phyloP scores from a whole-genome alignment of 371 early-diverging fungal genomes.

The Funneliformis caledonium region DNA sequence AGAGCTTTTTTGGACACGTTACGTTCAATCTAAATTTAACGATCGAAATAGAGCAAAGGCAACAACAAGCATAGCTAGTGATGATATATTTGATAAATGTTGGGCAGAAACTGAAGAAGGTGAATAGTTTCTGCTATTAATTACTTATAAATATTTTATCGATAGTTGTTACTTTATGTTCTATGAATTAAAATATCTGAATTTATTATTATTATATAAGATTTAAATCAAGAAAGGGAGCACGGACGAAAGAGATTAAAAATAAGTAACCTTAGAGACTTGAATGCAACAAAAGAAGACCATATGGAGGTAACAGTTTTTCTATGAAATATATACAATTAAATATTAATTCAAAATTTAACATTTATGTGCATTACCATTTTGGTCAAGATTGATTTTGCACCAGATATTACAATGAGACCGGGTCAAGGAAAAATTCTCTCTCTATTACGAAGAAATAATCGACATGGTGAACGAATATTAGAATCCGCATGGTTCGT shows the following conservation, averaged over 20 bases:
- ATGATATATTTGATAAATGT: conserved; percentile 86
- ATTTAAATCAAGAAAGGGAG: conserved; percentile 49
- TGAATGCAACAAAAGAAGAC: conserved; percentile 82
- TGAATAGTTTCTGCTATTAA: conserved; percentile 39
- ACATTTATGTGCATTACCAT: not conserved
- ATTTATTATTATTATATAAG: conserved; percentile 39
- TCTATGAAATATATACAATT: no score
- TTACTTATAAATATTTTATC: conserved; percentile 4
- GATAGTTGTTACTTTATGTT: not conserved
- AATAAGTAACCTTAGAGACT: conserved; percentile 60
- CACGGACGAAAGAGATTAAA: conserved; percentile 51
- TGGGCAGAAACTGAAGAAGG: conserved; percentile 80
- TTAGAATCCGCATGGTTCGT: conserved; percentile 47
- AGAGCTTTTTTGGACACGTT: conserved; percentile 88
- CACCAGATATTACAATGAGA: conserved; percentile 89
- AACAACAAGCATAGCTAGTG: conserved; percentile 63
- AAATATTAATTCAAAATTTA: not conserved
- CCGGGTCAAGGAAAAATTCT: conserved; percentile 73
- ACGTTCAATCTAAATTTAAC: conserved; percentile 84
- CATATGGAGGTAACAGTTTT: conserved; percentile 59
- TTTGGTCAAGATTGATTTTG: conserved; percentile 66
- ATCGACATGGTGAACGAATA: conserved; percentile 88
- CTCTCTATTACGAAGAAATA: conserved; percentile 86
- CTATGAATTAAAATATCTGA: not conserved
- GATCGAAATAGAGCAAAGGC: conserved; percentile 75